These are phyloP conservation scores for Entophlyctis helioformis DNA, from an alignment of 192 early-diverging fungal species.

Conservation along the genomic window DNA sequence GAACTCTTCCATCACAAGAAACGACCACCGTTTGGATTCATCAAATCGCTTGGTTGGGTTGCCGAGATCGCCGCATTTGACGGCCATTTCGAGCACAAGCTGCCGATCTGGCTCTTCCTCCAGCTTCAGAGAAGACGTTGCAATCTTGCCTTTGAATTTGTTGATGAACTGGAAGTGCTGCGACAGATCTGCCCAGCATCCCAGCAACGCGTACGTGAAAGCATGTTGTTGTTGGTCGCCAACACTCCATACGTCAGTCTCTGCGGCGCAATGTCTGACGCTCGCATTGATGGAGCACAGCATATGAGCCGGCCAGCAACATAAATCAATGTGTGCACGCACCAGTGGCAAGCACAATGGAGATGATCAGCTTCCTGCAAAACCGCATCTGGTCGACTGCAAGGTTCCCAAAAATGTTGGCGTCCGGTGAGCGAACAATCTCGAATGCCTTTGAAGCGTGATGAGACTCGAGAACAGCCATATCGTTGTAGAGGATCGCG, in stretches of 20 bases:
- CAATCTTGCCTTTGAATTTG: conserved; percentile 46
- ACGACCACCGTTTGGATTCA: conserved; percentile 29
- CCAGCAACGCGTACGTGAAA: not conserved
- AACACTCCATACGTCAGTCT: too few species aligned
- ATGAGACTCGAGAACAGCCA: conserved; percentile 45
- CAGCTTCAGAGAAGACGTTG: conserved; percentile 27
- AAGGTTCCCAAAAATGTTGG: conserved; percentile 35
- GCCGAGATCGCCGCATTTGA: conserved; percentile 47
- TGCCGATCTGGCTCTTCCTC: conserved; percentile 27
- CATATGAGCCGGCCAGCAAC: too few species aligned
- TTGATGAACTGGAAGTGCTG: conserved; percentile 49
- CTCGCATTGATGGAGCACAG: too few species aligned
- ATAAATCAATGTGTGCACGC: not conserved
- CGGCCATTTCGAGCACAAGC: conserved; percentile 40
- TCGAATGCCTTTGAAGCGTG: conserved; percentile 43
- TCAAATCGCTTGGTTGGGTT: conserved; percentile 39
- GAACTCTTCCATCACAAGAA: conserved; percentile 45
- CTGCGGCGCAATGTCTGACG: too few species aligned
- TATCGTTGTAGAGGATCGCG: conserved; percentile 44
- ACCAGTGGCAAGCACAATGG: conserved; percentile 45
- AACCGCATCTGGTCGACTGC: conserved; percentile 28
- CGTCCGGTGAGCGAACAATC: conserved; percentile 21
- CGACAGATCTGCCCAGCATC: conserved; percentile 23
- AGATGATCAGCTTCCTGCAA: conserved; percentile 35
- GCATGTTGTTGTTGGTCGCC: too few species aligned